Conservation (phyloP, 345 rosid species). For the Euphorbia peplus region DNA sequence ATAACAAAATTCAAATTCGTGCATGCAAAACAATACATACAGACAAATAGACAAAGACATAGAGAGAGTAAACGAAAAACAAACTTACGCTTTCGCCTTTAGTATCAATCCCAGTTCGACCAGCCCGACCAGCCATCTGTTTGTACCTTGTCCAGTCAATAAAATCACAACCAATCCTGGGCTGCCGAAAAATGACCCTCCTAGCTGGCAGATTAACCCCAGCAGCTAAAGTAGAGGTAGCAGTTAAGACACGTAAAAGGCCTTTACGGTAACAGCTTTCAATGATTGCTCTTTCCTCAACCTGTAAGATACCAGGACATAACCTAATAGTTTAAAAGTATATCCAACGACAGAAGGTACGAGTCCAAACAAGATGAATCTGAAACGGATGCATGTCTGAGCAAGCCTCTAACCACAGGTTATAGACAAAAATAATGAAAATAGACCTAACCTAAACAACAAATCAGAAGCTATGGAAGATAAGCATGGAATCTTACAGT, state of each 20-base stretch:
- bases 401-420: not conserved
- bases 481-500: constrained; percentile 55
- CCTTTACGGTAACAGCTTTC: constrained; percentile 92
- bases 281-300: constrained; percentile 94
- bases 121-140: constrained; percentile 99
- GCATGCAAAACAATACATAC: not conserved
- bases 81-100: constrained; percentile 98
- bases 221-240: constrained; percentile 97
- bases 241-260: constrained; percentile 84
- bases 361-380: not conserved
- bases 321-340: constrained; percentile 5
- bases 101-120: constrained; percentile 97
- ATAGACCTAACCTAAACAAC: constrained; percentile 3
- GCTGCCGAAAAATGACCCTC: constrained; percentile 97
- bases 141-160: constrained; percentile 95
- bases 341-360: not conserved
- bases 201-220: constrained; percentile 98
- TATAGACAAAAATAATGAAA: not conserved
- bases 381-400: not conserved
- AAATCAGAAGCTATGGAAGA: constrained; percentile 19
- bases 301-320: constrained; percentile 43
- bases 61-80: not conserved
- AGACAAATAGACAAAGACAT: not conserved
- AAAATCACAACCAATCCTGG: constrained; percentile 92
- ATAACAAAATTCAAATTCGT: not conserved